Evolutionary conservation across 1,139 yeast species (phyloP).

Genomic region (Debaryomycetaceae sp.): DNA sequence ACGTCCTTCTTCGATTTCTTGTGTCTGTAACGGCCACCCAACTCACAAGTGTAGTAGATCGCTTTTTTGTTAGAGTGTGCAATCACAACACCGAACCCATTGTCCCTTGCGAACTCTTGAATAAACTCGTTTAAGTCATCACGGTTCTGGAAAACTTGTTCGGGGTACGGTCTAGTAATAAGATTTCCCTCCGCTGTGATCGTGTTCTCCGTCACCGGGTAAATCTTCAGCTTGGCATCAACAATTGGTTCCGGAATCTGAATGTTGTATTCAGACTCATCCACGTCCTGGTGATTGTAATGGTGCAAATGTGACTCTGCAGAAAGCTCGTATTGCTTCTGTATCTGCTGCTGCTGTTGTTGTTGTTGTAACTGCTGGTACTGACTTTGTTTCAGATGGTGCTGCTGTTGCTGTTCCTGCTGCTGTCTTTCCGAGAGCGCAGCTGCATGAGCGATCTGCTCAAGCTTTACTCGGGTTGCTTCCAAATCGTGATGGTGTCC

Average conservation of each 20-base stretch:
- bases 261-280: conserved; percentile 44
- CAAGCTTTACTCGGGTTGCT: conserved; percentile 28
- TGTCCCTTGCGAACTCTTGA: conserved; percentile 54
- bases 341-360: conserved; percentile 10
- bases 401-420: conserved; percentile 17
- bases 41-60: conserved; percentile 59
- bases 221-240: conserved; percentile 43
- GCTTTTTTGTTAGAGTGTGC: conserved; percentile 60
- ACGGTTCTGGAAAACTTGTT: conserved; percentile 49
- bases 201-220: conserved; percentile 47
- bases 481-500: conserved; percentile 22
- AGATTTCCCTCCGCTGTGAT: conserved; percentile 50
- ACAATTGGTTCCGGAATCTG: conserved; percentile 50
- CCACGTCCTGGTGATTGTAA: conserved; percentile 23
- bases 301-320: conserved; percentile 15
- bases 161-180: conserved; percentile 55
- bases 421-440: conserved; percentile 15
- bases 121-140: conserved; percentile 54
- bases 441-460: conserved; percentile 31
- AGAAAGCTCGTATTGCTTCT: conserved; percentile 13
- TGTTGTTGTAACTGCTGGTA: conserved; percentile 11
- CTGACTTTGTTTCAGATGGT: conserved; percentile 17
- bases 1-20: conserved; percentile 40
- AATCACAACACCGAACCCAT: conserved; percentile 59
- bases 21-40: conserved; percentile 57